Base-by-base conservation (phyloP, 331 rosid species). In the Spiraea crenata region DNA sequence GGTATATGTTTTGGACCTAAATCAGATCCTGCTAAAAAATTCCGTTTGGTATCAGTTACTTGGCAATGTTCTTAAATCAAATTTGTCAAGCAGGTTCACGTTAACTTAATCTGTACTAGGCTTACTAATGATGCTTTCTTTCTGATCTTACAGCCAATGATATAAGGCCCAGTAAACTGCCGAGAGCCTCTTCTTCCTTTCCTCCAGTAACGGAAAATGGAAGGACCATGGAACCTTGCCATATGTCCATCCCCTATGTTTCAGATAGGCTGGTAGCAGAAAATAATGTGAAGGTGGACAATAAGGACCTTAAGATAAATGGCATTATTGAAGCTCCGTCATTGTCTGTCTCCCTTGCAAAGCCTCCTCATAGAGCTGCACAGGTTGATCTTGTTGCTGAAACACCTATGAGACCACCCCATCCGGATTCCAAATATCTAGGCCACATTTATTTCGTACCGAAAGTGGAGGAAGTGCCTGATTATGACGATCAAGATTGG, bases 401-500 rank as follows among this genome's bases (percentile, higher is more conserved):
- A 84, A 79, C 86, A 49, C 46, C 79, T 57, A 54, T 70, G 76
- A 89, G 83, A 79, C 79, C 86, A 15, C 86, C 91, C n/a, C 97
- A 91, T 90, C 89, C 92, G 34, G 99, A 93, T 82, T 67, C 81
- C 72, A 85, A 78, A 76, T 82, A 80, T 82, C 70, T 91, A 65
- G 79, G 86, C 67, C 83, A 77, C 73, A 83, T 89, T 67, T 89
- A 87, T 71, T 72, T 79, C 0, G 85, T 93, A 48, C 99, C 97
- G 16, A 89, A 82, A 67, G 72, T 82, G 83, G 88, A 82, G 9
- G 87, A 76, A 54, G 76, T 77, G 83, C 77, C 87, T 58, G 89
- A 75, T 75, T 55, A 73, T 62, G 85, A 87, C 16, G 86, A 87
- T 69, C 81, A 89, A 58, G 95, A 87, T 14, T 93, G 99, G 99